Evolutionary conservation across 441 rosid genomes (phyloP), one percentile per base, ranked within the genome.

Genomic region (Gossypium lobatum): DNA sequence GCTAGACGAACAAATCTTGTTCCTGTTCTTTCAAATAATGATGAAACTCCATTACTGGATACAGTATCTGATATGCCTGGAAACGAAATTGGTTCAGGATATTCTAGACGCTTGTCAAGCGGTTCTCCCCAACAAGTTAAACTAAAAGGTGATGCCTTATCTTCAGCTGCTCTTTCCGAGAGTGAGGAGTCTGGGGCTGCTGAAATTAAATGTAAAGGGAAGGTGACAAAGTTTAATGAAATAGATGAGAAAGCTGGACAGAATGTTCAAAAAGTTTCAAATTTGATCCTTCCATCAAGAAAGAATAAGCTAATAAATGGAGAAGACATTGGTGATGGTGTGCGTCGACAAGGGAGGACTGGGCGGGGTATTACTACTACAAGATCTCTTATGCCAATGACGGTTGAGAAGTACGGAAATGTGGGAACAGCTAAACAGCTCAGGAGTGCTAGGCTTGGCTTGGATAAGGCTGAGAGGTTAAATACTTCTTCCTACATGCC

Each of bases 1-100:
- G 98, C 98, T 70, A 91, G 99, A 86, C 91, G 99, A 82, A 90
- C 96, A 53, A 93, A 91, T 81, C 84, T 91, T 73, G 78, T 86
- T 76, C 98, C 98, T 45, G 78, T 88, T 73, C 84, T 84, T 88
- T 79, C 94, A n/a, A 89, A 85, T 81, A 89, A 86, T 78, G 97
- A 94, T 53, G 98, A 92, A 67, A 80, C 77, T 81, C 85, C 90
- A 71, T 85, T 88, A 71, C 73, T 89, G 77, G 99, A 92, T 83
- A 82, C 88, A 72, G 75, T 82, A 52, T 88, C 97, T 71, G 98
- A 96, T 85, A 87, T 82, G 81, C 88, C 85, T 39, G 85, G 91
- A 63, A 88, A 75, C 76, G 97, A 92, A 72, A 78, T 72, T 74
- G 95, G 92, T 63, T 73, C 80, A 71, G 99, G 97, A 80, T 84